A percentile compares a stretch with the other conserved stretches of the same genome.
These are phyloP conservation scores for Bruguiera sexangula DNA, from an alignment of 345 rosid genomes.

Conservation along the genomic window DNA sequence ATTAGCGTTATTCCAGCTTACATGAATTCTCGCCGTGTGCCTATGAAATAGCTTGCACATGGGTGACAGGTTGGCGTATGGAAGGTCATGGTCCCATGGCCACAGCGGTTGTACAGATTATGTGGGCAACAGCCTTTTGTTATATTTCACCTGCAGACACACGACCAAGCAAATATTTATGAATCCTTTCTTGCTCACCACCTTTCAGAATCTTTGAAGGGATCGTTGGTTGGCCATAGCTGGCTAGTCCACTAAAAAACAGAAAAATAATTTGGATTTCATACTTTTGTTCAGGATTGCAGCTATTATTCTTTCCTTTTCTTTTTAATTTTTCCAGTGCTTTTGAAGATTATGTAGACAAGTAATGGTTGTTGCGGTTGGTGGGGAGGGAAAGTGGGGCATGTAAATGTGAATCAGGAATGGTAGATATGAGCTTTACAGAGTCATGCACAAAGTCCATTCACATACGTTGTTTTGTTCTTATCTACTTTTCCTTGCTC, in stretches of 20 bases:
- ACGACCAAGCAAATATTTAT: constrained; percentile 6
- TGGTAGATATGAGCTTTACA: neutral
- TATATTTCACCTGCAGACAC: constrained; percentile 4
- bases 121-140: neutral
- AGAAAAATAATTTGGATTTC: constrained; percentile 19
- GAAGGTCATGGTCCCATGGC: neutral
- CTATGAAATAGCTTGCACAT: neutral
- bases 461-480: neutral
- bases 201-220: constrained; percentile 26
- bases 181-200: constrained; percentile 2
- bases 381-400: constrained; percentile 8
- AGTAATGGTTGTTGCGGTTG: constrained; percentile 13
- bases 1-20: neutral
- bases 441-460: neutral
- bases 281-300: constrained; percentile 2
- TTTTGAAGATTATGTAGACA: constrained; percentile 18
- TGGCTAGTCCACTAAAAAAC: constrained; percentile 35
- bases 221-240: constrained; percentile 13
- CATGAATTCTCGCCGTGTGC: neutral
- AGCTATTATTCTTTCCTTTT: neutral
- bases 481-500: constrained; percentile 13
- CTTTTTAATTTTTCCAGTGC: neutral
- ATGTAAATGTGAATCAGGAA: constrained; percentile 9
- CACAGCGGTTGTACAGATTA: neutral
- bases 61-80: neutral